Conservation (phyloP, 179 eudicot genomes). For the Spergularia azorica region DNA sequence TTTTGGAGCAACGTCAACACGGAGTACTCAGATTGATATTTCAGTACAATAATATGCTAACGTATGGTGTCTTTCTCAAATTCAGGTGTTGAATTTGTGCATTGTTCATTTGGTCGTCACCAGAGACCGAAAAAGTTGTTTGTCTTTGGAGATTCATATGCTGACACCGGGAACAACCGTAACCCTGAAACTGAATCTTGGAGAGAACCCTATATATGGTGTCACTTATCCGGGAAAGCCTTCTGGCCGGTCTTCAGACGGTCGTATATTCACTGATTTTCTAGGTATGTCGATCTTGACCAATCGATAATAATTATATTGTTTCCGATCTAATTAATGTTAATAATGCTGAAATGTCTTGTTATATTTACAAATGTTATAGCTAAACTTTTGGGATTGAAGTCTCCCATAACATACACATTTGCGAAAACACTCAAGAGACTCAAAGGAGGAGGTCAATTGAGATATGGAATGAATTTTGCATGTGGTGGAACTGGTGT, state of each 20-base stretch:
- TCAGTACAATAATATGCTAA: too few relatives aligned
- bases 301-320: too few relatives aligned
- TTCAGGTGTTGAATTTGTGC: conserved; percentile 2
- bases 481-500: conserved; percentile 95
- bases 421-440: conserved; percentile 47
- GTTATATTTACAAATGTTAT: conserved; percentile 6
- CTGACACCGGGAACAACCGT: conserved; percentile 31
- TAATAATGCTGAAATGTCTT: too few relatives aligned
- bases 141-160: conserved; percentile 39
- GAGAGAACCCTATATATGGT: conserved; percentile 35
- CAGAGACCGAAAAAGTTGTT: conserved; percentile 21
- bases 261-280: conserved; percentile 37
- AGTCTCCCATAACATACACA: conserved; percentile 61
- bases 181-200: conserved; percentile 14
- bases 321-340: too few relatives aligned
- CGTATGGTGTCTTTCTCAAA: neutral
- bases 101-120: conserved; percentile 2
- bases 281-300: conserved; percentile 15
- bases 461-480: conserved; percentile 63
- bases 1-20: too few relatives aligned
- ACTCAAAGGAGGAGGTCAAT: conserved; percentile 12
- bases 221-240: conserved; percentile 35
- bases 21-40: too few relatives aligned
- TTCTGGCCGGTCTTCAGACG: conserved; percentile 38
- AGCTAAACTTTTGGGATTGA: conserved; percentile 62